Percentiles rank a stretch among this genome's conserved stretches.
phyloP scores from a whole-genome alignment of 345 rosid species.

The Ricinus communis region DNA sequence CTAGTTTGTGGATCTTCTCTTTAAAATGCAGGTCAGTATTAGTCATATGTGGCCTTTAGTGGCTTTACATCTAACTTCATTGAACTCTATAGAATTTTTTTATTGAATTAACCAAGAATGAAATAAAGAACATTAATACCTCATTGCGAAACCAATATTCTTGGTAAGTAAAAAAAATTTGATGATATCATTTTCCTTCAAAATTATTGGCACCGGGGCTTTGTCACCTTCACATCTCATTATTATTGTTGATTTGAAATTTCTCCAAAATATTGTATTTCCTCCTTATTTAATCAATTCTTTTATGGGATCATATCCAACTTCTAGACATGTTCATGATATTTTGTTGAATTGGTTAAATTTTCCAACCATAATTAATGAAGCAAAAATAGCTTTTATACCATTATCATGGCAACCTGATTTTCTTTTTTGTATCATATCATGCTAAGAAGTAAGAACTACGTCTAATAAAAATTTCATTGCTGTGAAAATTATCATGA shows the following conservation, averaged over 20 bases:
- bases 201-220: not conserved
- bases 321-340: not conserved
- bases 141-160: not conserved
- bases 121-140: not conserved
- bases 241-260: not conserved
- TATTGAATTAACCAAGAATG: not conserved
- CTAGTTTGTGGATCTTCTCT: not conserved
- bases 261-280: not conserved
- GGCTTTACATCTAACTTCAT: not conserved
- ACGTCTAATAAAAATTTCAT: not conserved
- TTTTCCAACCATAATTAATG: not conserved
- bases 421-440: not conserved
- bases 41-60: not conserved
- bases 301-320: not conserved
- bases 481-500: not conserved
- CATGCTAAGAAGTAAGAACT: not conserved
- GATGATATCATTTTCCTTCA: not conserved
- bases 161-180: not conserved
- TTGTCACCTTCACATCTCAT: not conserved
- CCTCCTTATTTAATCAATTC: not conserved
- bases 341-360: not conserved
- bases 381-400: no score
- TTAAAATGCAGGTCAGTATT: not conserved
- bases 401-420: no score
- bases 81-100: not conserved